A percentile compares a stretch with the other conserved stretches of the same genome.
Evolutionary conservation across 2,329 filamentous ascomycete species (phyloP).

Genomic region (Trichoderma breve): DNA sequence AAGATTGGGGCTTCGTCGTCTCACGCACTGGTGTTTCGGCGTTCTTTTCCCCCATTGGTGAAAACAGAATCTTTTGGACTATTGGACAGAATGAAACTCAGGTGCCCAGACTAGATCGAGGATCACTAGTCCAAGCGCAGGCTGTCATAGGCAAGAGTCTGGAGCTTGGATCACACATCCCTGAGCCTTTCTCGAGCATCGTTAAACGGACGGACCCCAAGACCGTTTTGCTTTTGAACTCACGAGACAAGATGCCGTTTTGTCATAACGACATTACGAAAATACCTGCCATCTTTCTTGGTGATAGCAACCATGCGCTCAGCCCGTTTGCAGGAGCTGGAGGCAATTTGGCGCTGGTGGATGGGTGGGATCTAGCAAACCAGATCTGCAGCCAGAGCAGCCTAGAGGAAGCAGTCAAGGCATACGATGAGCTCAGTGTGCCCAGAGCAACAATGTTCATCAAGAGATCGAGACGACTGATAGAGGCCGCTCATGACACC

Average conservation of each 20-base stretch:
- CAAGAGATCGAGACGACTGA: conserved; percentile 24
- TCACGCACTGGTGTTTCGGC: conserved; percentile 40
- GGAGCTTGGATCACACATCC: conserved; percentile 34
- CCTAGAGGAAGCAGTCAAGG: conserved; percentile 30
- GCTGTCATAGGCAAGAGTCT: not conserved
- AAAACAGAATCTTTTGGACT: conserved; percentile 42
- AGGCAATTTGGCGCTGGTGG: conserved; percentile 47
- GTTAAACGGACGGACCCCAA: conserved; percentile 38
- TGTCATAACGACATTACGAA: conserved; percentile 33
- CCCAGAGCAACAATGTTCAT: conserved; percentile 31
- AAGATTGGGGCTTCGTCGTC: conserved; percentile 43
- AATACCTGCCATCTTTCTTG: conserved; percentile 43
- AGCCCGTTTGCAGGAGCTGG: conserved; percentile 50
- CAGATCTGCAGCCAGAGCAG: conserved; percentile 33
- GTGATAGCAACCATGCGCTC: conserved; percentile 50
- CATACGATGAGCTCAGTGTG: conserved; percentile 35
- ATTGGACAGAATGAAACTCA: conserved; percentile 33
- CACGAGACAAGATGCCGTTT: conserved; percentile 44
- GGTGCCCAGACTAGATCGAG: not conserved
- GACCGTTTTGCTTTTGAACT: conserved; percentile 35
- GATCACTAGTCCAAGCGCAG: not conserved
- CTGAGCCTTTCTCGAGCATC: conserved; percentile 41
- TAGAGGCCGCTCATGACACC: conserved; percentile 20
- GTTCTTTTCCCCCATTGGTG: conserved; percentile 46
- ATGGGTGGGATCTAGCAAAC: conserved; percentile 48